phyloP scores from a whole-genome alignment of 441 rosid species.

The Capsella rubella region DNA sequence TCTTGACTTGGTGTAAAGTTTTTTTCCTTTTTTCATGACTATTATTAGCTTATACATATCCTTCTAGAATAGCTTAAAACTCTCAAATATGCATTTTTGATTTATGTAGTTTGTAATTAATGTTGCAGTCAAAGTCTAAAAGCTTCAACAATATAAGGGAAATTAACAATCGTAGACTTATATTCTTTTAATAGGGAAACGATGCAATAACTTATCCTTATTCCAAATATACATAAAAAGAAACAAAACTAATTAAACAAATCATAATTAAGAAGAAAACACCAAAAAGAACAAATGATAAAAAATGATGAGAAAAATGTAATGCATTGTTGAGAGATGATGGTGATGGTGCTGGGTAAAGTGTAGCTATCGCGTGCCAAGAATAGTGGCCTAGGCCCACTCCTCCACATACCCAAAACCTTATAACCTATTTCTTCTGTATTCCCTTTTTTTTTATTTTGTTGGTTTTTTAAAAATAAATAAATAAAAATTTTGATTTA shows the following conservation, averaged over 20 bases:
- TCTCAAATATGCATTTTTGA: not conserved
- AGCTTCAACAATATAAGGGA: constrained; percentile 7
- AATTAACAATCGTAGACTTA: constrained; percentile 12
- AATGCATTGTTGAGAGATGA: constrained; percentile 40
- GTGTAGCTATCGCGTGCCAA: constrained; percentile 43
- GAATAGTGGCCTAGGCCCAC: constrained; percentile 50
- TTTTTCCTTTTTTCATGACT: not conserved
- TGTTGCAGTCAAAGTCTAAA: constrained; percentile 19
- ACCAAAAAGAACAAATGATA: constrained; percentile 24
- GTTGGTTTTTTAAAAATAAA: not conserved
- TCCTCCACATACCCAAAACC: constrained; percentile 41
- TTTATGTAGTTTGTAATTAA: constrained; percentile 5
- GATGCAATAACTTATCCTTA: no score
- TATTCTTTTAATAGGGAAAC: no score
- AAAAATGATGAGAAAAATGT: constrained; percentile 30
- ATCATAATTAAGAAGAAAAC: constrained; percentile 23
- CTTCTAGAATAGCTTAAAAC: constrained; percentile 24
- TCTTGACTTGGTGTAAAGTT: constrained; percentile 10
- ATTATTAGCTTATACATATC: constrained; percentile 1
- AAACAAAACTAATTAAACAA: constrained; percentile 9
- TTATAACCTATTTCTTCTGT: constrained; percentile 21
- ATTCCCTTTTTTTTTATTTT: not conserved
- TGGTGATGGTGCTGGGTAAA: constrained; percentile 49
- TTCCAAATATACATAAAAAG: not conserved
- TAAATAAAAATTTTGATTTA: not conserved